Evolutionary conservation across 2,329 filamentous ascomycete species (phyloP), one percentile per base, ranked within the genome.

Genomic region (Nemania bipapillata): DNA sequence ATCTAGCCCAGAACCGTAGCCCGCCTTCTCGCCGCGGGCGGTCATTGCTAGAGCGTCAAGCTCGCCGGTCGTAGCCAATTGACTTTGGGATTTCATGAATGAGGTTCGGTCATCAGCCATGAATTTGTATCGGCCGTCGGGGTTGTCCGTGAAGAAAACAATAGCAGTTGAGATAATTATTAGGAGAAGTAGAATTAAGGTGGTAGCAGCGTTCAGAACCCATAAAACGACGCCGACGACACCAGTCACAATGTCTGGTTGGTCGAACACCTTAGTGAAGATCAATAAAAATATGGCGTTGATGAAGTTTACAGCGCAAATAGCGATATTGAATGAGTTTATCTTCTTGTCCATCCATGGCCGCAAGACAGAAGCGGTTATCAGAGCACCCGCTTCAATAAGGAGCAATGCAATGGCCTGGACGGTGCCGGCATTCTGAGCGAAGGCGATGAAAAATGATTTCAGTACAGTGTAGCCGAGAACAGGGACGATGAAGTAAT

Each of bases 341-440:
- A 93, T 97, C 83, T 94, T 95, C 89, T 97, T 97, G 86, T 97
- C 95, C 95, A 98, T 98, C 91, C 93, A 98, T 20, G 95, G 95
- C 68, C 93, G 90, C 73, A 97, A 83, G 62, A 97, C 90, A 68
- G 90, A 91, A 64, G 93, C 90, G 24, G 83, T 89, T 74, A 97
- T 91, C 65, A 98, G 86, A 74, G 92, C 90, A 60, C 81, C 88
- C 1, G 91, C 91, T 81, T 98, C 95, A 65, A 97, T 89, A 68
- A 97, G 84, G 47, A 98, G 85, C 66, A 97, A 86, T 17, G 90
- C 92, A 66, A 97, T 85, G 9, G 93, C 93, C 81, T 97, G 94
- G 22, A 90, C 89, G 4, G 88, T 87, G 35, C 90, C 88, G 37
- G 85, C 87, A 50, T 83, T 83, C 80, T 98, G 95, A 30, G 87